phyloP scores from a whole-genome alignment of 208 protist genomes.

The Leishmania lainsoni region DNA sequence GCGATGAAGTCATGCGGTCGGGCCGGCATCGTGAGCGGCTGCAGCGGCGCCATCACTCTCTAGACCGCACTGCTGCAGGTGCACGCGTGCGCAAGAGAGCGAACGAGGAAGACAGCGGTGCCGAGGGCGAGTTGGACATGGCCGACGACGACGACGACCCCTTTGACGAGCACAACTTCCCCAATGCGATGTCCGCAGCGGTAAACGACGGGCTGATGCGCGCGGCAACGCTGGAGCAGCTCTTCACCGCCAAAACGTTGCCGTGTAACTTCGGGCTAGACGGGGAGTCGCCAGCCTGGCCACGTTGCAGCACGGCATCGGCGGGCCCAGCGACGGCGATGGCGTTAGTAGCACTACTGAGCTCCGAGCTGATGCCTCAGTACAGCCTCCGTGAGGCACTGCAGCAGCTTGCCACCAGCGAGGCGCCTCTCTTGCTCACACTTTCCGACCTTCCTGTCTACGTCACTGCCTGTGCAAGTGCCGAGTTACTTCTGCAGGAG shows the following conservation, averaged over 20 bases:
- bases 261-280: background rate
- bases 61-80: background rate
- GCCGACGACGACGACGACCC: slow-evolving; percentile 1
- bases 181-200: slow-evolving; percentile 12
- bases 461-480: slow-evolving; percentile 22
- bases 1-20: slow-evolving; percentile 21
- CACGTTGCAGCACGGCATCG: slow-evolving; percentile 17
- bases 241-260: slow-evolving; percentile 5
- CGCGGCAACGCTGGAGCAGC: slow-evolving; percentile 29
- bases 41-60: slow-evolving; percentile 3
- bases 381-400: slow-evolving; percentile 21
- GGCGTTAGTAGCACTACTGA: slow-evolving; percentile 9
- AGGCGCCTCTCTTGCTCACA: slow-evolving; percentile 30
- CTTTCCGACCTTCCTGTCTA: slow-evolving; percentile 32
- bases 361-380: slow-evolving; percentile 9
- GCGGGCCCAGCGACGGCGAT: slow-evolving; percentile 14
- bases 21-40: slow-evolving; percentile 12
- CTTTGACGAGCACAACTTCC: slow-evolving; percentile 15
- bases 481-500: slow-evolving; percentile 23
- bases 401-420: slow-evolving; percentile 14
- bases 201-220: background rate
- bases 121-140: background rate
- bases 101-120: slow-evolving; percentile 2
- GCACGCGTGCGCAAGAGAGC: slow-evolving; percentile 1
- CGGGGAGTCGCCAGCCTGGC: background rate